These are phyloP conservation scores for Naganishia randhawae DNA, from an alignment of 768 basidiomycete species.

Conservation along the genomic window DNA sequence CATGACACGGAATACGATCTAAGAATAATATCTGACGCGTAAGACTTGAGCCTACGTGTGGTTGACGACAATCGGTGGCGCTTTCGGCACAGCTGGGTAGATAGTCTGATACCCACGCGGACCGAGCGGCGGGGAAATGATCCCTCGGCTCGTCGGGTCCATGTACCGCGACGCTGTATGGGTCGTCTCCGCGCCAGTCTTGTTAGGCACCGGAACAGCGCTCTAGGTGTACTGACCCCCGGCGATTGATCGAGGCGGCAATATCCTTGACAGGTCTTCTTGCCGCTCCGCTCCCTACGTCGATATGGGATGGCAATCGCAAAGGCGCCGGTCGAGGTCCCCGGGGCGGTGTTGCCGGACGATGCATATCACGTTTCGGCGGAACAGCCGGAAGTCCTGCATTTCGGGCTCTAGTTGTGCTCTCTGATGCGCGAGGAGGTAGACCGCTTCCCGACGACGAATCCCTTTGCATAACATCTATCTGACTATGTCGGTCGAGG, in stretches of 20 bases:
- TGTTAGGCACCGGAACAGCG: background rate
- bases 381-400: slow-evolving; percentile 1
- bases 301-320: slow-evolving; percentile 20
- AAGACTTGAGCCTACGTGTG: background rate
- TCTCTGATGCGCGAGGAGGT: background rate
- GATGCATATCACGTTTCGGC: background rate
- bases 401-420: background rate
- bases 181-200: no score
- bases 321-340: slow-evolving; percentile 21
- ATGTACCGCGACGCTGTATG: background rate
- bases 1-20: background rate
- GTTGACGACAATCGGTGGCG: background rate
- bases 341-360: slow-evolving; percentile 17
- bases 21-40: background rate
- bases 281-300: background rate
- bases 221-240: slow-evolving; percentile 3
- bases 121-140: background rate
- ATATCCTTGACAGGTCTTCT: slow-evolving; percentile 27
- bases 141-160: background rate
- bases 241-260: slow-evolving; percentile 30
- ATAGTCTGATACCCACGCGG: slow-evolving; percentile 1
- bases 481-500: slow-evolving; percentile 62
- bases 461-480: slow-evolving; percentile 65
- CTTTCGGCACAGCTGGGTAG: slow-evolving; percentile 12
- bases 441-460: slow-evolving; percentile 17